phyloP scores from a whole-genome alignment of 2,329 filamentous ascomycete genomes.

The Tympanopsis confertula region DNA sequence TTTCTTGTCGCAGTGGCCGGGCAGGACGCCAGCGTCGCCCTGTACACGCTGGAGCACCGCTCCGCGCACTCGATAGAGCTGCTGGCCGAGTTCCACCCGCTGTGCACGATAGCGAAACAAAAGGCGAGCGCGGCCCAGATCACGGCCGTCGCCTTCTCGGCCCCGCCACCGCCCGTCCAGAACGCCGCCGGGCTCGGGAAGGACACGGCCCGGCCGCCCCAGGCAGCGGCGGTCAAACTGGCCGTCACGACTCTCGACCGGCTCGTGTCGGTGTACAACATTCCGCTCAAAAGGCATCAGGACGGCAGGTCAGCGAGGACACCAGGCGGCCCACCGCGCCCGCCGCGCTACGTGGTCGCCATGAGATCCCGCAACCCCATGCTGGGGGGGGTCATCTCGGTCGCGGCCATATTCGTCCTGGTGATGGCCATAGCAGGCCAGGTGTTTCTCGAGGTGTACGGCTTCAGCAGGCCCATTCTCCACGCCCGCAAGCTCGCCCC shows the following conservation, averaged over 20 bases:
- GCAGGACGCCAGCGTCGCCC: constrained; percentile 65
- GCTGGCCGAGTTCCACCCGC: constrained; percentile 36
- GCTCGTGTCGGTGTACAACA: constrained; percentile 17
- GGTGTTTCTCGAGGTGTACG: constrained; percentile 5
- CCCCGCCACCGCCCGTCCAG: constrained; percentile 14
- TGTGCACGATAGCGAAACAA: constrained; percentile 36
- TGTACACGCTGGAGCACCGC: constrained; percentile 67
- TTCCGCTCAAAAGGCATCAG: constrained; percentile 16
- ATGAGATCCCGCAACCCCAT: background rate
- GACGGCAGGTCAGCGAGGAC: constrained; percentile 8
- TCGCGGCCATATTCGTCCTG: background rate
- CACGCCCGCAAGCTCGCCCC: background rate
- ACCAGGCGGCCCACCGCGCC: constrained; percentile 12
- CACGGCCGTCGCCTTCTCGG: constrained; percentile 45
- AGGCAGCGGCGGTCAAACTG: constrained; percentile 12
- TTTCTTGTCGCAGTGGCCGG: constrained; percentile 71
- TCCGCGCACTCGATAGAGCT: constrained; percentile 31
- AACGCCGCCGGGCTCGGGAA: constrained; percentile 12
- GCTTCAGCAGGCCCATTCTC: background rate
- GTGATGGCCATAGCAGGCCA: constrained; percentile 4
- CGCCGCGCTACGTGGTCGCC: constrained; percentile 3
- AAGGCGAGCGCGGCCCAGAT: constrained; percentile 44
- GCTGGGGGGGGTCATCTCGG: background rate
- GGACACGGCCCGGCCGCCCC: constrained; percentile 8
- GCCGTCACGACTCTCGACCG: constrained; percentile 16